A percentile compares a stretch with the other conserved stretches of the same genome.
Evolutionary conservation across 352 stramenopile genomes (phyloP).

Genomic region (Globisporangium iwayamae): DNA sequence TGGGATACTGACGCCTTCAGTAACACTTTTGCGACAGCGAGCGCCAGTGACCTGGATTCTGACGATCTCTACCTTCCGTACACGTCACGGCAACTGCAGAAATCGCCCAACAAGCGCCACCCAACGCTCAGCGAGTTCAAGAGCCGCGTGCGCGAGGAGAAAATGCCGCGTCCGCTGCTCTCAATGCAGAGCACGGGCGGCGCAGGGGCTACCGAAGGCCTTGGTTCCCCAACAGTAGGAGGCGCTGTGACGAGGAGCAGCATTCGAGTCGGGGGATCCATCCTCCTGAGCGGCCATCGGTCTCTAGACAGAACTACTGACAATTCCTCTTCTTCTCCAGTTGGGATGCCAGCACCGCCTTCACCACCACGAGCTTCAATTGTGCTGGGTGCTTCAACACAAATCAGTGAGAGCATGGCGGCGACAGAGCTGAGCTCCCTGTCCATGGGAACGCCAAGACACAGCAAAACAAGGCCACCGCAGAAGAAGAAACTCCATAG

Average conservation of each 20-base stretch:
- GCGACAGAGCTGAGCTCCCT: neutral
- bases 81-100: slow-evolving; percentile 52
- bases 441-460: neutral
- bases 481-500: slow-evolving; percentile 28
- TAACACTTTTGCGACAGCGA: neutral
- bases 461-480: neutral
- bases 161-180: slow-evolving; percentile 27
- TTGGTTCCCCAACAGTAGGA: neutral
- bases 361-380: slow-evolving; percentile 10
- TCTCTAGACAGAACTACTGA: neutral
- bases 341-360: neutral
- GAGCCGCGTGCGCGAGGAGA: slow-evolving; percentile 38
- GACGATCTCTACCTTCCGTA: slow-evolving; percentile 55
- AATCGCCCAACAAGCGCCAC: slow-evolving; percentile 32
- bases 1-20: neutral
- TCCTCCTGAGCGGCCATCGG: slow-evolving; percentile 1
- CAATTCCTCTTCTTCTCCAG: neutral
- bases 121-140: slow-evolving; percentile 49
- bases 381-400: neutral
- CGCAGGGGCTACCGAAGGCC: neutral
- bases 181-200: slow-evolving; percentile 18
- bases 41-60: neutral
- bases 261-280: neutral
- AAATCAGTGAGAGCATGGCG: slow-evolving; percentile 3
- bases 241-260: neutral